Evolutionary conservation across 2,329 filamentous ascomycete species (phyloP).

Genomic region (Hypoxylon sp.): DNA sequence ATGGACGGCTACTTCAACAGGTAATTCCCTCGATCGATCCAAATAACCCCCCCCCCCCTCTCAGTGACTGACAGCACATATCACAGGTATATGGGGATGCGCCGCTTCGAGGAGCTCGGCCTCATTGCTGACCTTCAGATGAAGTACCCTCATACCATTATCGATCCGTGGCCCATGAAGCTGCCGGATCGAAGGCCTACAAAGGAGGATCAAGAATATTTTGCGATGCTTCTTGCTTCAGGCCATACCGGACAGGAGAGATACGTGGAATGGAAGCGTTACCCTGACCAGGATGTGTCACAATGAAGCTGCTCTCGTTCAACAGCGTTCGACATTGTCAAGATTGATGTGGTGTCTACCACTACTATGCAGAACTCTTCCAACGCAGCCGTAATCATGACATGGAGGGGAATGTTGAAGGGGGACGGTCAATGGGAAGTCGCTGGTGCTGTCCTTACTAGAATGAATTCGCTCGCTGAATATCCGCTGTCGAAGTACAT

Average conservation of each 20-base stretch:
- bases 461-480: too few relatives aligned
- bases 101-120: constrained; percentile 4
- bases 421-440: too few relatives aligned
- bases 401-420: too few relatives aligned
- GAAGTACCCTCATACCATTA: constrained; percentile 36
- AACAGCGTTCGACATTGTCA: too few relatives aligned
- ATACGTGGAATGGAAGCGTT: constrained; percentile 44
- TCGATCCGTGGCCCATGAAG: constrained; percentile 36
- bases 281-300: too few relatives aligned
- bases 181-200: constrained; percentile 6
- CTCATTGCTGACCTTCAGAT: constrained; percentile 24
- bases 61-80: background rate
- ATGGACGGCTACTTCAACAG: constrained; percentile 31
- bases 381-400: too few relatives aligned
- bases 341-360: too few relatives aligned
- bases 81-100: constrained; percentile 23
- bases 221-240: constrained; percentile 25
- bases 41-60: background rate
- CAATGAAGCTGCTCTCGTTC: too few relatives aligned
- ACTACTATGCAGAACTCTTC: too few relatives aligned
- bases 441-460: too few relatives aligned
- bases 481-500: too few relatives aligned
- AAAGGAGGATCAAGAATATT: constrained; percentile 22
- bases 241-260: constrained; percentile 33
- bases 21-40: constrained; percentile 1